These are phyloP conservation scores for Guadua angustifolia DNA, from an alignment of 176 grass and related monocot species.

Conservation along the genomic window DNA sequence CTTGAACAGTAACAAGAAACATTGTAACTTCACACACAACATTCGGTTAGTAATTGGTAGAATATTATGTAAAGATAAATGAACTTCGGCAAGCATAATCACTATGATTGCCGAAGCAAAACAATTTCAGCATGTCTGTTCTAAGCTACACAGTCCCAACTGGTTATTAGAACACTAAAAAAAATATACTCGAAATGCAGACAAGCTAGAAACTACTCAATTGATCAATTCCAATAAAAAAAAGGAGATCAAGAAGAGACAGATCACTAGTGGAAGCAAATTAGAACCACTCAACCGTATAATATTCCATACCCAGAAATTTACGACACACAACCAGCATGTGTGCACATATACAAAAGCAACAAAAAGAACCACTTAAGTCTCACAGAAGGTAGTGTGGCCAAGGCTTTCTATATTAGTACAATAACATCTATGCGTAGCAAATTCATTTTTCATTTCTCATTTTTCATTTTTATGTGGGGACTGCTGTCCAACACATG, in stretches of 20 bases:
- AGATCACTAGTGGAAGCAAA: not conserved
- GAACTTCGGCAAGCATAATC: not conserved
- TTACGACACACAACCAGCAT: not conserved
- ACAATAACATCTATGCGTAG: not conserved
- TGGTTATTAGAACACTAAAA: not conserved
- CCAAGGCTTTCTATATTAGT: not conserved
- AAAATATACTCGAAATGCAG: not conserved
- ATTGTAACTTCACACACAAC: not conserved
- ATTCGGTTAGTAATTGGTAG: not conserved
- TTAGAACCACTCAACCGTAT: not conserved
- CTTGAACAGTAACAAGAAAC: not conserved
- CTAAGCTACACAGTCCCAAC: not conserved
- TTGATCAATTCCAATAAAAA: not conserved
- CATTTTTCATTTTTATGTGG: not conserved
- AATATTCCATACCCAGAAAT: not conserved
- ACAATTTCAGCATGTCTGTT: not conserved
- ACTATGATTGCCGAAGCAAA: not conserved
- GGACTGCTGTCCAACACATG: not conserved
- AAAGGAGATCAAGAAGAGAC: not conserved
- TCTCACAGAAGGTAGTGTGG: not conserved
- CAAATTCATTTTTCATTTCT: not conserved
- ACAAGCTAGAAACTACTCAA: not conserved
- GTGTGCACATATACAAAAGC: not conserved
- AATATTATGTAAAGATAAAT: not conserved
- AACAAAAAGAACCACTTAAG: not conserved